phyloP scores from a whole-genome alignment of 805 yeast species.

The Candida hungchunana region DNA sequence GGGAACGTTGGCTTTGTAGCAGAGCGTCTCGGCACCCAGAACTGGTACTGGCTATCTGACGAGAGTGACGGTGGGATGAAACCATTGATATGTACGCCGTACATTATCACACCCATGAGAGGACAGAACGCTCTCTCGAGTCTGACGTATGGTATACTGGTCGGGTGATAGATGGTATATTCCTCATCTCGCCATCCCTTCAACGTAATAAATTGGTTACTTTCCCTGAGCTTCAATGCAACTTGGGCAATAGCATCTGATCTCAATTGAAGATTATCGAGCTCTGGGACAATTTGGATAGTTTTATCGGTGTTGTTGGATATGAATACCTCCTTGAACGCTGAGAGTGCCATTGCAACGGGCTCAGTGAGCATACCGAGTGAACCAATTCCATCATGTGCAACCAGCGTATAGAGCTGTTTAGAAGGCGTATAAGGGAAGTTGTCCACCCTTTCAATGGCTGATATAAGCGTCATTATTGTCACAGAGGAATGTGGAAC shows the following conservation, averaged over 20 bases:
- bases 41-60: constrained; percentile 38
- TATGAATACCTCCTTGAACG: constrained; percentile 13
- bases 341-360: constrained; percentile 10
- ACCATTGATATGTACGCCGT: constrained; percentile 88
- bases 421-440: constrained; percentile 21
- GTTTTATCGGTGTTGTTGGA: constrained; percentile 24
- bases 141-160: constrained; percentile 52
- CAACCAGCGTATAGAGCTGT: constrained; percentile 6
- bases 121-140: constrained; percentile 82
- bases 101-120: constrained; percentile 79
- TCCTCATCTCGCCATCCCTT: constrained; percentile 85
- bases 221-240: constrained; percentile 38
- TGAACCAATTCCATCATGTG: constrained; percentile 17
- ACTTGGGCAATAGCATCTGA: constrained; percentile 37
- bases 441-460: constrained; percentile 23
- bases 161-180: constrained; percentile 64
- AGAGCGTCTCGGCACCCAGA: constrained; percentile 88
- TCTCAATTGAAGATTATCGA: constrained; percentile 39
- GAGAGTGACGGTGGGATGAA: constrained; percentile 60
- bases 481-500: too few species aligned
- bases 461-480: constrained; percentile 4
- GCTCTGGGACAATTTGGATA: constrained; percentile 28
- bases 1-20: constrained; percentile 82
- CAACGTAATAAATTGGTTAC: constrained; percentile 34
- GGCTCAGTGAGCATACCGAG: constrained; percentile 15